Base-by-base conservation (phyloP, 306 rosid genomes). In the Glycine soja region DNA sequence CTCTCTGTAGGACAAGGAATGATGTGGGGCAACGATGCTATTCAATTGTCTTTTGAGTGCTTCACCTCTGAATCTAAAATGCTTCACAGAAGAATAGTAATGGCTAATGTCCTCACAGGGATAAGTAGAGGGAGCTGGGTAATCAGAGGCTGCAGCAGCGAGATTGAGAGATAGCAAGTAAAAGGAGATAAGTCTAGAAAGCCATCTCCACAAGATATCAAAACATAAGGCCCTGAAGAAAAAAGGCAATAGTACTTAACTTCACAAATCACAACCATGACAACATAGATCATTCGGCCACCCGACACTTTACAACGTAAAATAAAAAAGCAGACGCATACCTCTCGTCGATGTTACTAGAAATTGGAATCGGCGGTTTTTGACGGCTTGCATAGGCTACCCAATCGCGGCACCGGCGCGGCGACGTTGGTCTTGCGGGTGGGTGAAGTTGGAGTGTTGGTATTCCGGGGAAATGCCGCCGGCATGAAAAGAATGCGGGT, bases 1-100 rank as follows among this genome's bases (percentile, higher is more conserved):
- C 91, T 88, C 74, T 65, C 69, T 82, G 83, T 90, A 90, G 79
- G 97, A 81, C 72, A 92, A 83, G 66, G 97, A 87, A 74, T 38
- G 90, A 69, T 90, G 97, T 4, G 85, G 77, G 24, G 88, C 77
- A 82, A 92, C 80, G 66, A 92, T 81, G 78, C 78, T 74, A 76
- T 84, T 80, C 83, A 90, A 69, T 71, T 85, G 86, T 83, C 75
- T 83, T 87, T 86, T 76, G 46, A 90, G 86, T 73, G 88, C 62
- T 86, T 84, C 84, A 30, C 90, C 94, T 66, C 79, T 86, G 16
- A 88, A 78, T 56, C 77, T 81, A 12, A 79, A 79, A 84, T 79
- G 43, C 48, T 77, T 70, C 48, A 36, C 40, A 36, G 77, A 77
- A 82, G 86, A 54, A 84, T 92, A 92, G 80, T 87, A 90, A 48